Percentiles rank a stretch among this genome's conserved stretches.
phyloP scores from a whole-genome alignment of 768 basidiomycete species.

The Leccinellum luteum region DNA sequence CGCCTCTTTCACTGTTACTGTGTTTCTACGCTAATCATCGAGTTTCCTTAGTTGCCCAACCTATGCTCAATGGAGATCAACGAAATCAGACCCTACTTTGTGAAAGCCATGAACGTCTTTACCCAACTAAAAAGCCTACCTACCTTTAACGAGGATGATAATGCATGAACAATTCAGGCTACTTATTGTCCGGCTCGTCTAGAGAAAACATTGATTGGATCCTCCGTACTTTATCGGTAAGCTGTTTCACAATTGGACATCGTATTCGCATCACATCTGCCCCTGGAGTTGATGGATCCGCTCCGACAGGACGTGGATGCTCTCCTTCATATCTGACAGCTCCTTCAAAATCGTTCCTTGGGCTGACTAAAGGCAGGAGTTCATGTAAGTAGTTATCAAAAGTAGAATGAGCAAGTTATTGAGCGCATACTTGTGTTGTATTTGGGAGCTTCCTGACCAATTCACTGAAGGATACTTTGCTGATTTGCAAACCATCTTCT shows the following conservation, averaged over 20 bases:
- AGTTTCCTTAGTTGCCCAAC: constrained; percentile 62
- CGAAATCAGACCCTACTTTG: constrained; percentile 88
- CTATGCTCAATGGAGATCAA: constrained; percentile 91
- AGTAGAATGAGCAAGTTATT: not conserved
- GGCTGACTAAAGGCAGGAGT: constrained; percentile 50
- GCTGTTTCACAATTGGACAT: not conserved
- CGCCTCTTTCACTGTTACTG: constrained; percentile 23
- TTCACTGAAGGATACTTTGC: constrained; percentile 66
- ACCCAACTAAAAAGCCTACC: constrained; percentile 47
- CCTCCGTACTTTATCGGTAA: not conserved
- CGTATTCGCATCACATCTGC: constrained; percentile 4
- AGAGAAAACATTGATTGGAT: not conserved
- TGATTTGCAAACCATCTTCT: constrained; percentile 59
- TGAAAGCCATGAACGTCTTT: constrained; percentile 74
- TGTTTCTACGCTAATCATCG: not conserved
- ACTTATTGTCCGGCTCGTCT: not conserved
- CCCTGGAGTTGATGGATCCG: constrained; percentile 31
- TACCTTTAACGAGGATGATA: not conserved
- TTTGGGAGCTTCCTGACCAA: constrained; percentile 73
- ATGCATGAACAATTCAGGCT: constrained; percentile 4
- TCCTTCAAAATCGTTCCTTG: constrained; percentile 68
- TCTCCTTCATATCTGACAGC: constrained; percentile 51
- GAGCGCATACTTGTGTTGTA: constrained; percentile 56
- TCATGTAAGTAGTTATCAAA: constrained; percentile 1
- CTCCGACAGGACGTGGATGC: constrained; percentile 37